Base-by-base conservation (phyloP, 257 asterid species). In the Pogostemon cablin region DNA sequence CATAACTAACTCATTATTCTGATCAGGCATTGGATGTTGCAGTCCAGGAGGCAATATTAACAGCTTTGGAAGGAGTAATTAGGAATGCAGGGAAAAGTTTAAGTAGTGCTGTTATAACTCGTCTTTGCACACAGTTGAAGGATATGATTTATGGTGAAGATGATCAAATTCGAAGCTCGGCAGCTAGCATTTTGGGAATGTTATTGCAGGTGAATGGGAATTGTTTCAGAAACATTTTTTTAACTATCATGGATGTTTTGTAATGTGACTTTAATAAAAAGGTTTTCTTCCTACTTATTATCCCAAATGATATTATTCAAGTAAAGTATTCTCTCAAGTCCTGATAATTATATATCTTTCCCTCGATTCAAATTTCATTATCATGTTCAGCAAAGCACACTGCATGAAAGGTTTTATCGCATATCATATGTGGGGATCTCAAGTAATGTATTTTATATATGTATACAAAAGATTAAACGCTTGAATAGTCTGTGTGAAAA, bases 61-160 rank as follows among this genome's bases (percentile, higher is more conserved):
- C 91, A 76, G 99, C 99, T 80, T 67, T 95, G 79, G 92, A 89
- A 78, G 99, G 99, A 65, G 96, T 95, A 68, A 85, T 95, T 64
- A 95, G 80, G 84, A 93, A 95, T 76, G 96, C 98, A 75, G 99
- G 99, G 74, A 87, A 84, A 76, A 85, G 90, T 81, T 73, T 95
- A 66, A 88, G 98, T 70, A 60, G 74, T 78, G 82, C 74, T 57
- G 91, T 84, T 61, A 80, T 87, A 84, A 78, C 87, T 54, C 98
- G 97, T 41, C 83, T 87, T 73, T 78, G 79, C 76, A 59, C 78
- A 7, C 88, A 87, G 79, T 81, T 95, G 54, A 95, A 76, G 81
- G 98, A 89, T 71, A 65, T 89, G 81, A 81, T 89, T 69, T 80
- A 83, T 72, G 84, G 81, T 73, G 95, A 95, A 77, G 98, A 89